Percentiles rank a stretch among this genome's conserved stretches.
Evolutionary conservation across 768 basidiomycete genomes (phyloP).

Genomic region (Mycena albidolilacea): DNA sequence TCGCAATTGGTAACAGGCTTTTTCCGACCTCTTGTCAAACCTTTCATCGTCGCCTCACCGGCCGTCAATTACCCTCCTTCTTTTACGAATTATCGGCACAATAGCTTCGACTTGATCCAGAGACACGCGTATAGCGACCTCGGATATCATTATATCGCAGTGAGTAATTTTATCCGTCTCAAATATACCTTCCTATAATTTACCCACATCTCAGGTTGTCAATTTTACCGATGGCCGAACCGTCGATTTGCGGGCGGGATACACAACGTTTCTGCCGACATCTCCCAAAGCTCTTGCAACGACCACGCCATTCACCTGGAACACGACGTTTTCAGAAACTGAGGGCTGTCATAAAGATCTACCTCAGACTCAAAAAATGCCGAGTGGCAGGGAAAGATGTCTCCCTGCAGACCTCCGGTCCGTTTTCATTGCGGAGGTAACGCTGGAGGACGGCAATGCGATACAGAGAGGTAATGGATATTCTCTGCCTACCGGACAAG

Average conservation of each 20-base stretch:
- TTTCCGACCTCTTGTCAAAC: neutral
- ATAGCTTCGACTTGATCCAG: neutral
- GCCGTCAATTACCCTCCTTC: conserved; percentile 20
- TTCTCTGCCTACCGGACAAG: neutral
- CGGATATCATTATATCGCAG: conserved; percentile 16
- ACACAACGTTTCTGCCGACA: conserved; percentile 22
- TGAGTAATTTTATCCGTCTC: neutral
- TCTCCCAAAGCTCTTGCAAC: neutral
- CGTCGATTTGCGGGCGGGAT: conserved; percentile 21
- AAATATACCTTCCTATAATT: neutral
- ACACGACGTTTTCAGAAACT: neutral
- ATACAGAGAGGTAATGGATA: conserved; percentile 1
- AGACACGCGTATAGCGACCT: conserved; percentile 3
- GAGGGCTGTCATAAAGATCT: neutral
- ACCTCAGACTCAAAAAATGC: neutral
- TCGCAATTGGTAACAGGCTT: neutral
- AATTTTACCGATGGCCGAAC: conserved; percentile 24
- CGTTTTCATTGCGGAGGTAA: conserved; percentile 20
- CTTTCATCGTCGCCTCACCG: conserved; percentile 20
- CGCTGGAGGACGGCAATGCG: conserved; percentile 15
- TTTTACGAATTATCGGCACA: neutral
- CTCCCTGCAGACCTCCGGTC: conserved; percentile 12
- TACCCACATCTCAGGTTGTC: conserved; percentile 8
- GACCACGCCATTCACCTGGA: conserved; percentile 13
- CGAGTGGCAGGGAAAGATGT: neutral